phyloP scores from a whole-genome alignment of 257 asterid genomes.

The Phtheirospermum japonicum region DNA sequence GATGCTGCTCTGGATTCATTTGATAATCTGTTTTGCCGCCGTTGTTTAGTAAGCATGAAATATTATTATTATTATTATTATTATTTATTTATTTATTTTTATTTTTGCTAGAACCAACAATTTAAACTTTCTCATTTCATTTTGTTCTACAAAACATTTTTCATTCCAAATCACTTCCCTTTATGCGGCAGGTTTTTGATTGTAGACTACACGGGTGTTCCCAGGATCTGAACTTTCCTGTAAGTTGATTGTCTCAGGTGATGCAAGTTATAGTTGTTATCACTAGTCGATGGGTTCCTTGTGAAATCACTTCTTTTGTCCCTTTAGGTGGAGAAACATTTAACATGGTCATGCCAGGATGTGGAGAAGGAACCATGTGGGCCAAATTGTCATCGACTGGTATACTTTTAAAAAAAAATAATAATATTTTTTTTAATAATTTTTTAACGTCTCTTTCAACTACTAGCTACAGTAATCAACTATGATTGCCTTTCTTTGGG shows the following conservation, averaged over 20 bases:
- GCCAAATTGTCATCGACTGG: conserved; percentile 70
- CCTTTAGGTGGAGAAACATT: conserved; percentile 52
- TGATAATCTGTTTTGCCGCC: conserved; percentile 91
- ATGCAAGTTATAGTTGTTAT: conserved; percentile 23
- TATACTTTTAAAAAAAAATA: too few species aligned
- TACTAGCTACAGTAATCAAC: conserved; percentile 15
- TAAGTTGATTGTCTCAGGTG: conserved; percentile 40
- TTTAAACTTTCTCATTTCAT: conserved; percentile 15
- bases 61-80: too few species aligned
- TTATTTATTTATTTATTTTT: conserved; percentile 7
- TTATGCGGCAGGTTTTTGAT: conserved; percentile 76
- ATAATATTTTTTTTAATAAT: too few species aligned
- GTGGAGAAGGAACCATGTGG: conserved; percentile 72
- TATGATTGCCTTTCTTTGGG: conserved; percentile 19
- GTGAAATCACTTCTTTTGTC: conserved; percentile 11
- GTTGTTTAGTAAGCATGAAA: conserved; percentile 72
- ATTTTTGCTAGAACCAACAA: not conserved
- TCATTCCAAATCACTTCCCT: conserved; percentile 22
- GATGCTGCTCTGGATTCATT: conserved; percentile 92
- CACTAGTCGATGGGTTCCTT: conserved; percentile 22
- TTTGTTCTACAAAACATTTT: conserved; percentile 19
- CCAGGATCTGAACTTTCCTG: conserved; percentile 80
- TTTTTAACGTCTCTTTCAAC: conserved; percentile 20
- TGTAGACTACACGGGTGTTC: conserved; percentile 96
- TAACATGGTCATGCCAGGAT: conserved; percentile 48